Percentiles rank a stretch among this genome's conserved stretches.
phyloP scores from a whole-genome alignment of 2,329 filamentous ascomycete species.

The Fusarium chuoi region DNA sequence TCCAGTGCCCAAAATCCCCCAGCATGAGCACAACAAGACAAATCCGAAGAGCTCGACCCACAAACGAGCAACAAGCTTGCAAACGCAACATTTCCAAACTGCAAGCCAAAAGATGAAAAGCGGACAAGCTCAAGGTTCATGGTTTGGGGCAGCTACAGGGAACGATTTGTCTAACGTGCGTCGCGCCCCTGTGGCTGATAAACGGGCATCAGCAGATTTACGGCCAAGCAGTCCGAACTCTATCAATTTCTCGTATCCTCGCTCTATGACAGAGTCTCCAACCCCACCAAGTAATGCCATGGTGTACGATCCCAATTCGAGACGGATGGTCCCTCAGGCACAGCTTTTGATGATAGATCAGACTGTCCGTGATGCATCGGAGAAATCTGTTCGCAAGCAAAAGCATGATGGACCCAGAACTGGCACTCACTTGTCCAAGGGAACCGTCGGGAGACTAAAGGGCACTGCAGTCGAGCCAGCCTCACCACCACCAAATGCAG shows the following conservation, averaged over 20 bases:
- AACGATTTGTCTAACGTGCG: slow-evolving; percentile 58
- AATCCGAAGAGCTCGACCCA: slow-evolving; percentile 46
- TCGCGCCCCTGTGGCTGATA: slow-evolving; percentile 53
- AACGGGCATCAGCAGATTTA: slow-evolving; percentile 46
- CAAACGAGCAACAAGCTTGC: slow-evolving; percentile 55
- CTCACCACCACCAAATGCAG: slow-evolving; percentile 35
- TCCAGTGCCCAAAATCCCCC: slow-evolving; percentile 80
- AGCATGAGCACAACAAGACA: slow-evolving; percentile 49
- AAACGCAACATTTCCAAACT: slow-evolving; percentile 61
- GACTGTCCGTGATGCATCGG: slow-evolving; percentile 51
- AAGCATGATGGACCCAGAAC: slow-evolving; percentile 54
- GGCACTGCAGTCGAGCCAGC: slow-evolving; percentile 57
- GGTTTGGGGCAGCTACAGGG: slow-evolving; percentile 59
- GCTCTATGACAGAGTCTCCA: slow-evolving; percentile 55
- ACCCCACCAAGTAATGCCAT: slow-evolving; percentile 54
- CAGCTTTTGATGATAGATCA: slow-evolving; percentile 58
- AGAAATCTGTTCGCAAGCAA: slow-evolving; percentile 53
- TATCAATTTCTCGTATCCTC: slow-evolving; percentile 70
- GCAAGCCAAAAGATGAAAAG: slow-evolving; percentile 63
- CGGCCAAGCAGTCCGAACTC: slow-evolving; percentile 60
- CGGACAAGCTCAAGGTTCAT: slow-evolving; percentile 55
- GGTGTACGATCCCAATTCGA: slow-evolving; percentile 73
- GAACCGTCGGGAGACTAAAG: slow-evolving; percentile 62
- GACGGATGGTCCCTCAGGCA: slow-evolving; percentile 66
- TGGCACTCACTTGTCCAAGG: slow-evolving; percentile 61